These are phyloP conservation scores for Lactifluus rugatus DNA, from an alignment of 768 basidiomycete species.

Conservation along the genomic window DNA sequence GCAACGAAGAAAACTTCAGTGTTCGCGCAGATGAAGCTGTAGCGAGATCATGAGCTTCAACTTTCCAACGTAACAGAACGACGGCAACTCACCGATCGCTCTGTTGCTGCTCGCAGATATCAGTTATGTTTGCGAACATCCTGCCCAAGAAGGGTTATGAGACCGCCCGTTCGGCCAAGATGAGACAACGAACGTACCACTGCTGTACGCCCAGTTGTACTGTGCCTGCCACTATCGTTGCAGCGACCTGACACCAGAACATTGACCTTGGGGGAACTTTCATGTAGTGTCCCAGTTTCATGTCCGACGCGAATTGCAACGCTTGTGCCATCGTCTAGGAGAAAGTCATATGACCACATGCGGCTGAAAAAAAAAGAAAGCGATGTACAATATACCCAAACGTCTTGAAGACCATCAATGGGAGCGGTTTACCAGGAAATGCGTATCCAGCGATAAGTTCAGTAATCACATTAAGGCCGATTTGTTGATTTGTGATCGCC, in stretches of 20 bases:
- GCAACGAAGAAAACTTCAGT: constrained; percentile 20
- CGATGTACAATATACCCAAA: constrained; percentile 17
- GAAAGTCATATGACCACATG: not conserved
- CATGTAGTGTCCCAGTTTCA: constrained; percentile 72
- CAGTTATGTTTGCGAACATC: constrained; percentile 58
- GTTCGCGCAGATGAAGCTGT: constrained; percentile 16
- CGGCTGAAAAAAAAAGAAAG: not conserved
- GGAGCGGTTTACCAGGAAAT: constrained; percentile 55
- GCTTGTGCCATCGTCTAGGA: constrained; percentile 31
- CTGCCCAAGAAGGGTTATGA: not conserved
- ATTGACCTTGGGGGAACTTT: constrained; percentile 38
- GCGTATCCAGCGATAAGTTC: constrained; percentile 62
- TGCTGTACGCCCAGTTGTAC: constrained; percentile 57
- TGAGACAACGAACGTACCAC: constrained; percentile 24
- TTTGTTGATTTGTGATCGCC: constrained; percentile 72
- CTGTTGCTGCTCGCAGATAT: constrained; percentile 47
- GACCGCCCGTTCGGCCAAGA: not conserved
- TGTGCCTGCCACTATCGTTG: constrained; percentile 47
- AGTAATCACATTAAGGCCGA: constrained; percentile 59
- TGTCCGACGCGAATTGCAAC: constrained; percentile 64
- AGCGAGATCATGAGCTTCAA: not conserved
- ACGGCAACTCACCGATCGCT: constrained; percentile 27
- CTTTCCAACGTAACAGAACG: not conserved
- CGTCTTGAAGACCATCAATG: constrained; percentile 73
- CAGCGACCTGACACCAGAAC: constrained; percentile 44